Evolutionary conservation across 106 monocot species (phyloP).

Genomic region (Dendrobium chrysotoxum): DNA sequence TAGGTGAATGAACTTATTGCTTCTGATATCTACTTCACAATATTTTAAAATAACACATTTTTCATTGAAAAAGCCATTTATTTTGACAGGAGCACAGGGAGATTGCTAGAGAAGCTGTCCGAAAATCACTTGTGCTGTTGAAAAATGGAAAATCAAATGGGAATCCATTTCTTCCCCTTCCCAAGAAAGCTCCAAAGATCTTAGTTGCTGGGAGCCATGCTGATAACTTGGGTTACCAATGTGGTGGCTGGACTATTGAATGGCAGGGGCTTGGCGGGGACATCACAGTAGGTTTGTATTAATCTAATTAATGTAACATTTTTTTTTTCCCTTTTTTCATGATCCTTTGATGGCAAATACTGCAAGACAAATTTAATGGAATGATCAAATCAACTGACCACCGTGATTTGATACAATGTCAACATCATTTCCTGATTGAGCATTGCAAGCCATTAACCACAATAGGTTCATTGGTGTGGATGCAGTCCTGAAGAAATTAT

Average conservation of each 20-base stretch:
- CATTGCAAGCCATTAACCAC: no score
- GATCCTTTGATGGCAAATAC: no score
- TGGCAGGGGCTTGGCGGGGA: slow-evolving; percentile 34
- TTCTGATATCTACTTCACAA: background rate
- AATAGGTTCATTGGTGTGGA: no score
- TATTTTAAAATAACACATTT: background rate
- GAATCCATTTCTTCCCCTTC: slow-evolving; percentile 40
- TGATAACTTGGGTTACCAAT: slow-evolving; percentile 64
- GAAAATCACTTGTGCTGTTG: slow-evolving; percentile 56
- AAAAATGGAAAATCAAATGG: slow-evolving; percentile 51
- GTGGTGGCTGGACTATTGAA: slow-evolving; percentile 72
- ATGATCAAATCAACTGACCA: background rate
- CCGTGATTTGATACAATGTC: no score
- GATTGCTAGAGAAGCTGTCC: slow-evolving; percentile 60
- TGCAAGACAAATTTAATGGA: background rate
- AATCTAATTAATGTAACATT: background rate
- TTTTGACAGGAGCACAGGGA: slow-evolving; percentile 50
- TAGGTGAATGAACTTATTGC: background rate
- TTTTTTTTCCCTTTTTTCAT: background rate
- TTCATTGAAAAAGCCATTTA: background rate
- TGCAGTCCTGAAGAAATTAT: no score
- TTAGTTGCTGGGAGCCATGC: slow-evolving; percentile 69
- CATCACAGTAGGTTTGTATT: slow-evolving; percentile 1
- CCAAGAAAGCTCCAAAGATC: slow-evolving; percentile 48
- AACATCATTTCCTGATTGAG: no score